A percentile compares a stretch with the other conserved stretches of the same genome.
These are phyloP conservation scores for Pulveroboletus sp. DNA, from an alignment of 1,284 basidiomycete species.

Conservation along the genomic window DNA sequence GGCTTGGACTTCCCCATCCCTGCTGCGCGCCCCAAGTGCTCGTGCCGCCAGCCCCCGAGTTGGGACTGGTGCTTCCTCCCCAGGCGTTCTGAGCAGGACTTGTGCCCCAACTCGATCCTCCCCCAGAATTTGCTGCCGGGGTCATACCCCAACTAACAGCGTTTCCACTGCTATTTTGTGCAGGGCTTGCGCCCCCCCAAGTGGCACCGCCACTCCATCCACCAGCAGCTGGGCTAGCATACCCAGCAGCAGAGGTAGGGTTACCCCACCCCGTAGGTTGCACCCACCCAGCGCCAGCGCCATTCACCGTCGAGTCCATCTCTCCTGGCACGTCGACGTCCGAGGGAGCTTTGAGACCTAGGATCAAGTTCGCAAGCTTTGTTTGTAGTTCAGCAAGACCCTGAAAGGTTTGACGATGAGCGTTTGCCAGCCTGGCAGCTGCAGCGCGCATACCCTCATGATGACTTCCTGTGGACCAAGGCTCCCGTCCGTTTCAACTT, in stretches of 20 bases:
- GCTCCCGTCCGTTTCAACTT: slow-evolving; percentile 90
- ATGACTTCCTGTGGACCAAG: slow-evolving; percentile 87
- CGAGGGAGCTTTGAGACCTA: slow-evolving; percentile 67
- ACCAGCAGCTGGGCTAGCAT: slow-evolving; percentile 36
- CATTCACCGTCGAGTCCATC: slow-evolving; percentile 37
- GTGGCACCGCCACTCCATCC: slow-evolving; percentile 39
- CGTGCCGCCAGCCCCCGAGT: slow-evolving; percentile 23
- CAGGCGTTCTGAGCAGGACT: slow-evolving; percentile 41
- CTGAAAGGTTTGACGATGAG: slow-evolving; percentile 39
- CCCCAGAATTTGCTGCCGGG: slow-evolving; percentile 29
- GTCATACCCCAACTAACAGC: slow-evolving; percentile 28
- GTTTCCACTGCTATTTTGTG: slow-evolving; percentile 31
- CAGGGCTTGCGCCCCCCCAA: slow-evolving; percentile 35
- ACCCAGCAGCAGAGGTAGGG: slow-evolving; percentile 34
- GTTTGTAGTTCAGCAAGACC: slow-evolving; percentile 80
- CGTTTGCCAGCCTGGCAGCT: neutral
- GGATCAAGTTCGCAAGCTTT: slow-evolving; percentile 79
- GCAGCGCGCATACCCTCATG: slow-evolving; percentile 59
- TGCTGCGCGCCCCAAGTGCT: slow-evolving; percentile 37
- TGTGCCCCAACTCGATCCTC: slow-evolving; percentile 35
- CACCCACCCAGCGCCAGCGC: slow-evolving; percentile 29
- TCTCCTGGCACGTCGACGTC: slow-evolving; percentile 52
- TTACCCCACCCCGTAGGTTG: slow-evolving; percentile 24
- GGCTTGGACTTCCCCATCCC: slow-evolving; percentile 45
- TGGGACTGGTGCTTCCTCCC: slow-evolving; percentile 39